A percentile compares a stretch with the other conserved stretches of the same genome.
Evolutionary conservation across 202 grass and related monocot species (phyloP).

Genomic region (Zoysia matrella): DNA sequence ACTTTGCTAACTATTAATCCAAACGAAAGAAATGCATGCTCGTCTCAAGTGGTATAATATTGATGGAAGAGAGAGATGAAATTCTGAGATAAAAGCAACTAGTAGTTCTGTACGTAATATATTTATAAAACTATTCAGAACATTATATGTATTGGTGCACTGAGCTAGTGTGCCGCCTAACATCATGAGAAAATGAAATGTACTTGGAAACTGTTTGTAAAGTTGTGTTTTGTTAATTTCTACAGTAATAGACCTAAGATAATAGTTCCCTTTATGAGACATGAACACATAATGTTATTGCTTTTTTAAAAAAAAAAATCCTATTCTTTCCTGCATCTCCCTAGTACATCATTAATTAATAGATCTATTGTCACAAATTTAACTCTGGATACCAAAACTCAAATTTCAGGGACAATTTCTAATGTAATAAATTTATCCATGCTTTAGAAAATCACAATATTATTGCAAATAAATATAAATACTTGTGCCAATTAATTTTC

Average conservation of each 20-base stretch:
- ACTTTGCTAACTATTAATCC: not conserved
- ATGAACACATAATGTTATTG: not conserved
- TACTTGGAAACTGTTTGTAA: not conserved
- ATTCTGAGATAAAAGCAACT: not conserved
- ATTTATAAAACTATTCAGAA: not conserved
- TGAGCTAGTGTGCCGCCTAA: too few relatives aligned
- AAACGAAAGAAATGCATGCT: not conserved
- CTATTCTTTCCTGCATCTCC: not conserved
- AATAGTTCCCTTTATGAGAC: not conserved
- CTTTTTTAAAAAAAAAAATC: not conserved
- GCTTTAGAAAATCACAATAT: not conserved
- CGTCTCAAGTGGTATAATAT: not conserved
- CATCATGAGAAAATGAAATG: not conserved
- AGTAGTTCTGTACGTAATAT: too few relatives aligned
- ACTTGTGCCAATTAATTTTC: not conserved
- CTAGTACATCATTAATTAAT: not conserved
- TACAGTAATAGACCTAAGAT: not conserved
- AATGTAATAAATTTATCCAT: not conserved
- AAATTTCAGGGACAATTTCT: not conserved
- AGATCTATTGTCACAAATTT: not conserved
- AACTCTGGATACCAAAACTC: not conserved
- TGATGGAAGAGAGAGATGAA: not conserved
- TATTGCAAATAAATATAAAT: not conserved
- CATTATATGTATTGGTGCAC: not conserved
- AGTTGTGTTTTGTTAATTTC: not conserved